A percentile compares a stretch with the other conserved stretches of the same genome.
Evolutionary conservation across 2,329 filamentous ascomycete species (phyloP).

Genomic region (Lachnellula occidentalis): DNA sequence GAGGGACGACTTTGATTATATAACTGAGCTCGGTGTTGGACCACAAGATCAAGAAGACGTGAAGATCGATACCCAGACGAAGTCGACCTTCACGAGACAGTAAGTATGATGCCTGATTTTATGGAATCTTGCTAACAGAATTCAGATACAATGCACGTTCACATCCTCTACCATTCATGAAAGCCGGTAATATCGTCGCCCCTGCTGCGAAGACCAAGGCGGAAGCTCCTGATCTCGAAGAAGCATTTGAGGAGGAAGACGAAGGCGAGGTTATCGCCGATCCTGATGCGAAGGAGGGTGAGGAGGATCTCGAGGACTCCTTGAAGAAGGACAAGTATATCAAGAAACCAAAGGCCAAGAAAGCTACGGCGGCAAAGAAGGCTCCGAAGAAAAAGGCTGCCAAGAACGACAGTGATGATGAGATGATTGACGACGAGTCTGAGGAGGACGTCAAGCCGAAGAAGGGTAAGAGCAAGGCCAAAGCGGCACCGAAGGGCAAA

Average conservation of each 20-base stretch:
- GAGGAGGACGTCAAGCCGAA: slow-evolving; percentile 24
- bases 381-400: slow-evolving; percentile 35
- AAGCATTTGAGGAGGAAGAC: slow-evolving; percentile 90
- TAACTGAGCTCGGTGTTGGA: slow-evolving; percentile 86
- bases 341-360: slow-evolving; percentile 78
- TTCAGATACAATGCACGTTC: slow-evolving; percentile 75
- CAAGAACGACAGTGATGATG: slow-evolving; percentile 18
- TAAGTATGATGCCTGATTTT: slow-evolving; percentile 46
- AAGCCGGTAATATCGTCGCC: slow-evolving; percentile 70
- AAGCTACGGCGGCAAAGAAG: slow-evolving; percentile 45
- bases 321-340: slow-evolving; percentile 95
- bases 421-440: slow-evolving; percentile 21
- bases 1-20: slow-evolving; percentile 87
- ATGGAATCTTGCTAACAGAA: not conserved
- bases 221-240: slow-evolving; percentile 81
- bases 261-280: slow-evolving; percentile 58
- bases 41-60: slow-evolving; percentile 70
- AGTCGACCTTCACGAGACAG: slow-evolving; percentile 81
- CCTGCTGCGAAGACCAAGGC: slow-evolving; percentile 54
- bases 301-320: slow-evolving; percentile 73
- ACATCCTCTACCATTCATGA: slow-evolving; percentile 94
- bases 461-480: slow-evolving; percentile 22
- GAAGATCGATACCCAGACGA: slow-evolving; percentile 78
- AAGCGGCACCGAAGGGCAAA: slow-evolving; percentile 21
- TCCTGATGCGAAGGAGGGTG: slow-evolving; percentile 50